Conservation (phyloP, 345 rosid species). For the Punica granatum region DNA sequence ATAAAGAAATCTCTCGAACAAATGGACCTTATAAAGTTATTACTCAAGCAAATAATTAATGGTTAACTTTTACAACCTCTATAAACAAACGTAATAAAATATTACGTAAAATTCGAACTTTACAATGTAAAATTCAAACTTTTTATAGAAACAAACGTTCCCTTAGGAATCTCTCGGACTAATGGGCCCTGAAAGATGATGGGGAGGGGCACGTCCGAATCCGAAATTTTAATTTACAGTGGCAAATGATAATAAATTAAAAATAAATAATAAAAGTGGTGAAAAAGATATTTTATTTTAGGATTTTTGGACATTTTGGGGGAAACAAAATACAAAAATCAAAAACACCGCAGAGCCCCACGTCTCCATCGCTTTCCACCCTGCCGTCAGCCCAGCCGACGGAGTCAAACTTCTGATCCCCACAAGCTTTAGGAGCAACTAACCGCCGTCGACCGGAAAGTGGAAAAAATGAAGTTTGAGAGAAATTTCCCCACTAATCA, state of each 20-base stretch:
- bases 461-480: neutral
- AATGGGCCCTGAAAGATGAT: neutral
- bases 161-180: neutral
- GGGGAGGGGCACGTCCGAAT: neutral
- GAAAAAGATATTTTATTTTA: neutral
- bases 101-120: too few relatives aligned
- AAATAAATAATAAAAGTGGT: neutral
- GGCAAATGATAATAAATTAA: neutral
- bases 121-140: too few relatives aligned
- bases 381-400: slow-evolving; percentile 4
- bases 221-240: neutral
- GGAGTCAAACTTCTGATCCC: slow-evolving; percentile 3
- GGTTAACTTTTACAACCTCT: too few relatives aligned
- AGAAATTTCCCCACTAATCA: neutral
- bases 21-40: too few relatives aligned
- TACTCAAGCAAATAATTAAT: too few relatives aligned
- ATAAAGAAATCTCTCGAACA: too few relatives aligned
- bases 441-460: neutral
- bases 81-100: too few relatives aligned
- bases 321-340: neutral
- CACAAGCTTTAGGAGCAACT: neutral
- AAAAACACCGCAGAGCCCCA: neutral
- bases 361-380: slow-evolving; percentile 7
- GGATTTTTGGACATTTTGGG: neutral
- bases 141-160: too few relatives aligned